A percentile compares a stretch with the other conserved stretches of the same genome.
Conservation (phyloP, 768 basidiomycete species). For the Rubroboletus satanas region DNA sequence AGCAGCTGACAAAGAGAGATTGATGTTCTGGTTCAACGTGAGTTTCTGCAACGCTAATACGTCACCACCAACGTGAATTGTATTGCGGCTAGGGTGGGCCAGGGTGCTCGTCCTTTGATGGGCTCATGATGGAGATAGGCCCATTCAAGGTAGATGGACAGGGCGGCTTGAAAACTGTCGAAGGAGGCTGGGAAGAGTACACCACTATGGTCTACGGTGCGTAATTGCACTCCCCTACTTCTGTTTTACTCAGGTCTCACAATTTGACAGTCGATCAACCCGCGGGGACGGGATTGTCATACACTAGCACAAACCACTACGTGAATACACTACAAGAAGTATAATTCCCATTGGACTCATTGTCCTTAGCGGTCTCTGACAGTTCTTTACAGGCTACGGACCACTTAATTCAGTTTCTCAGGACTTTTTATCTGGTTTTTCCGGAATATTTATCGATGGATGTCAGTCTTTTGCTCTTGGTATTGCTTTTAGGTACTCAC, state of each 20-base stretch:
- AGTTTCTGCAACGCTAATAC: conserved; percentile 21
- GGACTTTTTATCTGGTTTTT: conserved; percentile 86
- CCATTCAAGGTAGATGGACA: conserved; percentile 80
- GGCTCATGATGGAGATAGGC: conserved; percentile 97
- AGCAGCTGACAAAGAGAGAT: conserved; percentile 81
- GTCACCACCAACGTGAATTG: neutral
- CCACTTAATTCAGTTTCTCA: conserved; percentile 80
- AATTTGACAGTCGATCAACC: conserved; percentile 84
- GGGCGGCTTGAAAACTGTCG: conserved; percentile 64
- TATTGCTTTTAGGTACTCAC: conserved; percentile 7
- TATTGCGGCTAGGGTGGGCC: conserved; percentile 71
- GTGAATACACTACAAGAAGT: conserved; percentile 76
- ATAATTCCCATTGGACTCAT: conserved; percentile 7
- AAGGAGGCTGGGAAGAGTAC: conserved; percentile 98
- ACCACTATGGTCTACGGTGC: conserved; percentile 87
- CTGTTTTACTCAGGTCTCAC: conserved; percentile 8
- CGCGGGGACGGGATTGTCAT: conserved; percentile 92
- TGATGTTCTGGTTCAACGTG: conserved; percentile 98
- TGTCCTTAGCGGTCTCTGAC: conserved; percentile 1
- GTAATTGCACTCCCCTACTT: conserved; percentile 27
- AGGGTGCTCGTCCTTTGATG: conserved; percentile 96
- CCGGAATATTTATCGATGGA: conserved; percentile 83
- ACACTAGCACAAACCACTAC: conserved; percentile 80
- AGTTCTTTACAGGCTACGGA: conserved; percentile 51
- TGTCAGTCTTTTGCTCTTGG: conserved; percentile 45